Evolutionary conservation across 768 basidiomycete species (phyloP).

Genomic region (Leccinum uliginosum): DNA sequence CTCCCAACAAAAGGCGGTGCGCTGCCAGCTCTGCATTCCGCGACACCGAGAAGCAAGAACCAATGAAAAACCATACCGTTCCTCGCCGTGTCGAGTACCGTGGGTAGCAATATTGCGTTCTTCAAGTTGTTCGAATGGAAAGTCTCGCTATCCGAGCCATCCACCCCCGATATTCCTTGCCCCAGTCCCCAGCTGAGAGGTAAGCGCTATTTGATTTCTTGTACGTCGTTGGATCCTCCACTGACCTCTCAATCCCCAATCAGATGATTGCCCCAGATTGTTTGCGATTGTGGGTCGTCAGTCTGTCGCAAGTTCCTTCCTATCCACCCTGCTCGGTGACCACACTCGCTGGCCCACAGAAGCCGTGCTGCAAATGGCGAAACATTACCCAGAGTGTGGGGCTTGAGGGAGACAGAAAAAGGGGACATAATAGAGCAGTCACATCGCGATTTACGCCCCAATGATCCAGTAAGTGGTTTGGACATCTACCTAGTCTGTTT

Average conservation of each 20-base stretch:
- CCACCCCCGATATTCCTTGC: background rate
- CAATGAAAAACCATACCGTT: too few relatives aligned
- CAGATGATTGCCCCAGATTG: conserved; percentile 45
- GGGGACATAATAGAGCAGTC: background rate
- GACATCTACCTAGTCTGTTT: too few relatives aligned
- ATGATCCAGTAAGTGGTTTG: too few relatives aligned
- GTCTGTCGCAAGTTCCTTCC: background rate
- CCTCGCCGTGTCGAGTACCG: background rate
- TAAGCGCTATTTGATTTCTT: background rate
- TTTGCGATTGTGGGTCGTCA: conserved; percentile 33
- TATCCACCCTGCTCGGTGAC: conserved; percentile 6
- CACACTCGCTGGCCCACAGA: conserved; percentile 34
- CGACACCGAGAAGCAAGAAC: too few relatives aligned
- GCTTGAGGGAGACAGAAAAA: conserved; percentile 16
- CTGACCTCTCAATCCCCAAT: conserved; percentile 38
- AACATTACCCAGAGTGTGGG: conserved; percentile 19
- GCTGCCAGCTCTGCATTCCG: background rate
- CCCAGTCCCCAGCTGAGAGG: background rate
- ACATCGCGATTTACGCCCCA: too few relatives aligned
- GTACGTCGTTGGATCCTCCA: conserved; percentile 13
- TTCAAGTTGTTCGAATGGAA: too few relatives aligned
- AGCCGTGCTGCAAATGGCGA: background rate
- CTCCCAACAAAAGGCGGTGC: background rate
- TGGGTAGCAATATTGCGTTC: too few relatives aligned
- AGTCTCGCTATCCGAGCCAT: too few relatives aligned